Evolutionary conservation across 2,329 filamentous ascomycete genomes (phyloP), one percentile per base, ranked within the genome.

Genomic region (Venturia aucupariae): DNA sequence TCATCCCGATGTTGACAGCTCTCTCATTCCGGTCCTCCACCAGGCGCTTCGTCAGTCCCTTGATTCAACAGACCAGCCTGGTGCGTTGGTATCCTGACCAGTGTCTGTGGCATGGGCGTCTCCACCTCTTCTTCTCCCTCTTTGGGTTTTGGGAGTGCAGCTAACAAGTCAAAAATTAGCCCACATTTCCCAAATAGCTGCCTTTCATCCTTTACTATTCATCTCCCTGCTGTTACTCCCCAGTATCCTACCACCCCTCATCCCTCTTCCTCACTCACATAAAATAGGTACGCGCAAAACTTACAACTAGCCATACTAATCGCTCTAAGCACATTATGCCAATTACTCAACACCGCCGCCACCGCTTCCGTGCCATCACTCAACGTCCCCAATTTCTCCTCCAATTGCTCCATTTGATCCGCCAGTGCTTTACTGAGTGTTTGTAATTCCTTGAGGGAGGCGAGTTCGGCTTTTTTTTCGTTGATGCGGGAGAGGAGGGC

Each of bases 241-340:
- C 10, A 17, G 17, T n/a, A 60, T 17, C 41, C 27, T 8, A 17
- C 35, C 19, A 30, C 41, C 41, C 32, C 48, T 19, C 24, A 55
- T 22, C 48, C 8, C 13, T n/a, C n/a, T n/a, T n/a, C n/a, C n/a
- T n/a, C n/a, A n/a, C n/a, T n/a, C n/a, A n/a, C n/a, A n/a, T n/a
- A 15, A 54, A 30, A 54, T 15, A 10, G 17, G 5, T 17, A 54
- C 41, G 42, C 10, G n/a, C n/a, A 55, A 24, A 30, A 59, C 85
- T 72, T 81, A 92, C 90, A 83, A 66, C 89, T 92, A 67, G 90
- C 90, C 89, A 94, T 92, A 72, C 89, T 89, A 71, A 95, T 92
- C 51, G 90, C 90, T 68, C 88, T 82, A 66, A 95, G 81, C 68
- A 95, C 90, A 70, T 90, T 92, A 75, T 92, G 88, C 90, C 90